Percentiles rank a stretch among this genome's conserved stretches.
phyloP scores from a whole-genome alignment of 176 grass and related monocot genomes.

The Phyllostachys edulis region DNA sequence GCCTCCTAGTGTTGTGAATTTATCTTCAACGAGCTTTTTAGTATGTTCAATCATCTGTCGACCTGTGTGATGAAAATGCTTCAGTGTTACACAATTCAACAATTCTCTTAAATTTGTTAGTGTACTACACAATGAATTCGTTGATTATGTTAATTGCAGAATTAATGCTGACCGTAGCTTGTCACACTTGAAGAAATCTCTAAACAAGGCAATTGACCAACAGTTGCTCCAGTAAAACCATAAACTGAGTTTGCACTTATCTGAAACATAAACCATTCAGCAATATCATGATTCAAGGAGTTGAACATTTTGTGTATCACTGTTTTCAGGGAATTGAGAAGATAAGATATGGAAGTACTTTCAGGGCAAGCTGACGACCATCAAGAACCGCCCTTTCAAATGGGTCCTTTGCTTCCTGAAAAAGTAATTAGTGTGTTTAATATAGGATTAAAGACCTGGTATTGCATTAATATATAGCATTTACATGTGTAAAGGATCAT shows the following conservation, averaged over 20 bases:
- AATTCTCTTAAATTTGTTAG: slow-evolving; percentile 14
- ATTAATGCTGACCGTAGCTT: slow-evolving; percentile 71
- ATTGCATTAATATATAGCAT: slow-evolving; percentile 29
- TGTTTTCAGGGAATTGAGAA: background rate
- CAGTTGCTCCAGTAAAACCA: slow-evolving; percentile 96
- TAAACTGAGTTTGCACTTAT: slow-evolving; percentile 98
- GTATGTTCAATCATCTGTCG: slow-evolving; percentile 99
- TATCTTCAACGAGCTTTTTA: slow-evolving; percentile 97
- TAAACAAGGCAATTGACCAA: slow-evolving; percentile 96
- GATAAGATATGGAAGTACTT: slow-evolving; percentile 55
- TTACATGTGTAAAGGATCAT: slow-evolving; percentile 17
- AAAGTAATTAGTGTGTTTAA: slow-evolving; percentile 24
- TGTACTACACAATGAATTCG: slow-evolving; percentile 1
- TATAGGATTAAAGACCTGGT: slow-evolving; percentile 24
- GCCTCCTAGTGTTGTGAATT: slow-evolving; percentile 76
- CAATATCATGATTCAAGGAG: slow-evolving; percentile 26
- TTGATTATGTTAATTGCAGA: slow-evolving; percentile 16
- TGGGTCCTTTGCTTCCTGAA: slow-evolving; percentile 96
- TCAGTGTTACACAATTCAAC: slow-evolving; percentile 12
- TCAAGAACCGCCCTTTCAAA: slow-evolving; percentile 95
- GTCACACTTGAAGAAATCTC: slow-evolving; percentile 99
- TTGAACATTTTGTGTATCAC: background rate
- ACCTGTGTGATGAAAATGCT: slow-evolving; percentile 49
- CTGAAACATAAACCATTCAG: slow-evolving; percentile 45
- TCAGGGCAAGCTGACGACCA: slow-evolving; percentile 89